Percentiles rank a stretch among this genome's conserved stretches.
These are phyloP conservation scores for Triglochin maritima DNA, from an alignment of 106 monocot genomes.

Conservation along the genomic window DNA sequence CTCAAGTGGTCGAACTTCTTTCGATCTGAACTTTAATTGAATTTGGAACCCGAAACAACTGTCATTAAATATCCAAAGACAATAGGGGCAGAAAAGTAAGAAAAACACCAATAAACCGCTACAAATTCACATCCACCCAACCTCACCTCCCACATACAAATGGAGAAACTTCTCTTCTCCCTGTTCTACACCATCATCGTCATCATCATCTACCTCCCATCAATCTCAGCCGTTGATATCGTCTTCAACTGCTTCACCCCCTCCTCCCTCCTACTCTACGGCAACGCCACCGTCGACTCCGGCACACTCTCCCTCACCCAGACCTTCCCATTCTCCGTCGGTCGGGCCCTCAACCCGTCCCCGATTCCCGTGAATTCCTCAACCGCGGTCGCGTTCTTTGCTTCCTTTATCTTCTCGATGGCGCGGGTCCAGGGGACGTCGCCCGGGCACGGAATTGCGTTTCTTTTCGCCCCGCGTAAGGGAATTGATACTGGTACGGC, in stretches of 20 bases:
- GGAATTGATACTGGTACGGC: background rate
- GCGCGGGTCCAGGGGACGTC: background rate
- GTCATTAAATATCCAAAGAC: too few relatives aligned
- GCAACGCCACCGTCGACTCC: conserved; percentile 16
- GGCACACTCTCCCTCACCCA: conserved; percentile 19
- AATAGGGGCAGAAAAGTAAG: too few relatives aligned
- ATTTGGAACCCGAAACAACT: too few relatives aligned
- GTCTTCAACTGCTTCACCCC: conserved; percentile 27
- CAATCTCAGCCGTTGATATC: conserved; percentile 14
- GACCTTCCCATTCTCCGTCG: conserved; percentile 17
- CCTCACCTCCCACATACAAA: background rate
- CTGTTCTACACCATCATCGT: background rate
- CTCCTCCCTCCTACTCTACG: conserved; percentile 15
- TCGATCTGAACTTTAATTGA: too few relatives aligned
- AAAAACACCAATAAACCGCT: too few relatives aligned
- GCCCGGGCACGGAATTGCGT: conserved; percentile 24
- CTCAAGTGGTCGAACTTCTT: too few relatives aligned
- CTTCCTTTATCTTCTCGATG: conserved; percentile 20
- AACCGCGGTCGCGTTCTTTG: conserved; percentile 1
- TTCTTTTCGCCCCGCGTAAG: conserved; percentile 12
- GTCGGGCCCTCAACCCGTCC: conserved; percentile 18
- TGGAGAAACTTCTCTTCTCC: background rate
- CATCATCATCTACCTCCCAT: background rate
- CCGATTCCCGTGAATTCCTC: background rate
- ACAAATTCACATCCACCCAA: too few relatives aligned